phyloP scores from a whole-genome alignment of 306 rosid species.

The Fragaria nilgerrensis region DNA sequence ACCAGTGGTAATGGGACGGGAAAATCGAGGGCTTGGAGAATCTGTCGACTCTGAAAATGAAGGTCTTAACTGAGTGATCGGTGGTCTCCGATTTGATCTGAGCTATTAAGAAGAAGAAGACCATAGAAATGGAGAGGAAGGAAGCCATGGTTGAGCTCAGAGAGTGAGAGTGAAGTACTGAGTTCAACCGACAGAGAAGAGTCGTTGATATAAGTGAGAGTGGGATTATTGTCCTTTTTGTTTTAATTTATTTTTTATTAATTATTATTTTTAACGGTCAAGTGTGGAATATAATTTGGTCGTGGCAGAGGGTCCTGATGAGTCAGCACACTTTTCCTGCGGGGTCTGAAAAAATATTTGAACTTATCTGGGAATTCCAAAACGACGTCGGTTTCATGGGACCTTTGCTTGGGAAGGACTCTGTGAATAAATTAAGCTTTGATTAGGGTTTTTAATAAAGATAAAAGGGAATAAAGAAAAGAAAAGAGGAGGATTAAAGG shows the following conservation, averaged over 20 bases:
- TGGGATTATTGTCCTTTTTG: not conserved
- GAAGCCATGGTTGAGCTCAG: constrained; percentile 26
- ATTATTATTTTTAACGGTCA: not conserved
- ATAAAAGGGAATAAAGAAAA: not conserved
- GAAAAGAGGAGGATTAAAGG: not conserved
- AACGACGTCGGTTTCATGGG: constrained; percentile 1
- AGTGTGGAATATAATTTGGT: constrained; percentile 8
- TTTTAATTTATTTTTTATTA: not conserved
- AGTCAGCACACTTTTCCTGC: constrained; percentile 17
- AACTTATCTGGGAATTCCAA: not conserved
- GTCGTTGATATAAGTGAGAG: not conserved
- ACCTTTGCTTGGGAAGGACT: not conserved
- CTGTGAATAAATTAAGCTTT: not conserved
- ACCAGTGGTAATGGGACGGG: constrained; percentile 83
- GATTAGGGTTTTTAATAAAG: not conserved
- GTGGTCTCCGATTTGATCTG: constrained; percentile 10
- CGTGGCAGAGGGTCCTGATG: not conserved
- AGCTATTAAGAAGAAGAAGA: constrained; percentile 27
- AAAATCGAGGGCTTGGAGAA: constrained; percentile 68
- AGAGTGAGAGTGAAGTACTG: constrained; percentile 13
- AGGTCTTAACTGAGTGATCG: constrained; percentile 39
- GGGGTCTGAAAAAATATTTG: not conserved
- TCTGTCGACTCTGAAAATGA: constrained; percentile 60
- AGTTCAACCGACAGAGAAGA: not conserved
- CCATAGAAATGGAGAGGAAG: not conserved